Conservation (phyloP, 305 asterid species). For the Fraxinus latifolia region DNA sequence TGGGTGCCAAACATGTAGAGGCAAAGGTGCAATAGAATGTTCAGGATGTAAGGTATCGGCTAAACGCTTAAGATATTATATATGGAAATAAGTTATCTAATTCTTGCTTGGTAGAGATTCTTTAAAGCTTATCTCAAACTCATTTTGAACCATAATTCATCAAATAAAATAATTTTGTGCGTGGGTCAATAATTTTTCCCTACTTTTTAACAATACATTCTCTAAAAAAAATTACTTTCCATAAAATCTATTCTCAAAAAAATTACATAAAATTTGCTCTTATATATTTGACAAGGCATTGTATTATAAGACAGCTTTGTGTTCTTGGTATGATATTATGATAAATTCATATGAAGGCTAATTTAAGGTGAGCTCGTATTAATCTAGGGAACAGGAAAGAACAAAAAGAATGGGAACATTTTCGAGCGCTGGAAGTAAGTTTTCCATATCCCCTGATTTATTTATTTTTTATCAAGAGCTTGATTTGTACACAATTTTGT, state of each 20-base stretch:
- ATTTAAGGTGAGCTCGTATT: not conserved
- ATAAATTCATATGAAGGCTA: not conserved
- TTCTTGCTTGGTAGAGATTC: not conserved
- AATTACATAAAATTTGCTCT: not conserved
- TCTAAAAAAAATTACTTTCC: not conserved
- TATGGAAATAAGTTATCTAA: not conserved
- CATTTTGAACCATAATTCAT: too few species aligned
- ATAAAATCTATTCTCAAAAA: not conserved
- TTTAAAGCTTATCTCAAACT: not conserved
- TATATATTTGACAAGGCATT: not conserved
- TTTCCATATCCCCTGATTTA: not conserved
- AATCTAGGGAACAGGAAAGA: slow-evolving; percentile 76
- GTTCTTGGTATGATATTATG: not conserved
- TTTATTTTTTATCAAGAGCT: not conserved
- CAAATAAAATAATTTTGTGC: too few species aligned
- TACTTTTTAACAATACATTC: too few species aligned
- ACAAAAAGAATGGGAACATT: slow-evolving; percentile 85
- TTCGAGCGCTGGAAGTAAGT: slow-evolving; percentile 91
- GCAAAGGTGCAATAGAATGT: slow-evolving; percentile 76
- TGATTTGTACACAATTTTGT: not conserved
- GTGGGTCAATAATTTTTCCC: not conserved
- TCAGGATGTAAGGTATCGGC: slow-evolving; percentile 67
- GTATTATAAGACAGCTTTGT: not conserved
- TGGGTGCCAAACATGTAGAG: slow-evolving; percentile 58
- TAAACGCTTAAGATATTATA: not conserved